Percentiles rank a stretch among this genome's conserved stretches.
Conservation (phyloP, 1,284 basidiomycete species). For the Ustilago shanxiensis region DNA sequence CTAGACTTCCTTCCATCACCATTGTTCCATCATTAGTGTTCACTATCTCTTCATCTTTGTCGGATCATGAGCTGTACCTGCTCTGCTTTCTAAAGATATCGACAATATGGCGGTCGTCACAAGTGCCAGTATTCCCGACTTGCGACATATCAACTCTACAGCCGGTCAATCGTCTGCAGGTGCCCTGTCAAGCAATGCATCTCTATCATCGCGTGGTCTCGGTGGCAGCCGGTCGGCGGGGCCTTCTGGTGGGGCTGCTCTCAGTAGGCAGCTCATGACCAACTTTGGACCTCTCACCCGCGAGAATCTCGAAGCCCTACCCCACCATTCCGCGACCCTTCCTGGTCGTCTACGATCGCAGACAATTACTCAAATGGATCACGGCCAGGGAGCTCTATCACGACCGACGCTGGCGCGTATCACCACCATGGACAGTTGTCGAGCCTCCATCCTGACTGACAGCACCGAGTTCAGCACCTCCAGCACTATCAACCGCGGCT, state of each 20-base stretch:
- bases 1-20: neutral
- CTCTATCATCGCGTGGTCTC: constrained; percentile 1
- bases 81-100: constrained; percentile 11
- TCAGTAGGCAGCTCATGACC: constrained; percentile 3
- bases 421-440: constrained; percentile 38
- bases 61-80: constrained; percentile 14
- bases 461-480: constrained; percentile 53
- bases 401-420: constrained; percentile 30
- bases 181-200: constrained; percentile 16
- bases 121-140: constrained; percentile 17
- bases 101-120: constrained; percentile 36
- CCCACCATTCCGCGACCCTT: constrained; percentile 18
- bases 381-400: neutral
- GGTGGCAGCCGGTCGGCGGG: constrained; percentile 15
- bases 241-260: constrained; percentile 4
- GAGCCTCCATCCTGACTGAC: constrained; percentile 45
- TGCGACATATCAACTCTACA: constrained; percentile 17
- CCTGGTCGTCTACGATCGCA: constrained; percentile 28
- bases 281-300: constrained; percentile 24
- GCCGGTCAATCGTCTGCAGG: neutral
- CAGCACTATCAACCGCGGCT: constrained; percentile 54
- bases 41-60: neutral
- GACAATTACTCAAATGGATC: constrained; percentile 9
- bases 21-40: no score
- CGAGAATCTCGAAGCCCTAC: constrained; percentile 38